Evolutionary conservation across 805 yeast genomes (phyloP), one percentile per base, ranked within the genome.

Genomic region (Lipomyces lipofer): DNA sequence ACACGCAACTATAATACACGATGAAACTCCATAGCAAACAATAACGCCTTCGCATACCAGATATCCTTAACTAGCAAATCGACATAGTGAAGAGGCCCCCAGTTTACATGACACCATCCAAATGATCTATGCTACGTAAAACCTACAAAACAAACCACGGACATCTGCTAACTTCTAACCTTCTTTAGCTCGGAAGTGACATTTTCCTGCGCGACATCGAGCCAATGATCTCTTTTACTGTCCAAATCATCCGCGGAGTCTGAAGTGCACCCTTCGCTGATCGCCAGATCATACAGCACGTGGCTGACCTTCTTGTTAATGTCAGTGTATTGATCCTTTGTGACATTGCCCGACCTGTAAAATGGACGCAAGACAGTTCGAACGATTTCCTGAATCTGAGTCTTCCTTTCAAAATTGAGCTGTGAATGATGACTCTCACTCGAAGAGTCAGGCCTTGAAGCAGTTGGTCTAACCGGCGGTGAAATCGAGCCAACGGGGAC

Each of bases 301-400:
- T 88, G 74, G 12, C 91, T 84, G 4, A 86, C 82, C 2, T 70
- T 70, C 69, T 79, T 80, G 69, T 87, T 87, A 51, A 86, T 75
- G 13, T 67, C 67, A 2, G 88, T 84, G 65, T 83, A 88, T 47
- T 73, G 72, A 2, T 71, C 71, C 27, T 70, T 71, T 28, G 61
- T 67, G 3, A 74, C 60, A 1, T 52, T 53, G 0, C 72, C 71
- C 3, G 70, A 68, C 15, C 71, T 67, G 63, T 80, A 82, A 25
- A 77, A 67, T 1, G 80, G 79, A 46, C 81, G 71, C 45, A 87
- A 65, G 17, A 71, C 74, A 17, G 75, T 72, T 38, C 88, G 70
- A 9, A 87, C 83, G 29, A 81, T 69, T 19, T 71, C 73, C 65
- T 86, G 94, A 13, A 87, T 77, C 30, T 71, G 68, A 17, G 71